Base-by-base conservation (phyloP, 1,284 basidiomycete genomes). In the Cutaneotrichosporon dermatis region DNA sequence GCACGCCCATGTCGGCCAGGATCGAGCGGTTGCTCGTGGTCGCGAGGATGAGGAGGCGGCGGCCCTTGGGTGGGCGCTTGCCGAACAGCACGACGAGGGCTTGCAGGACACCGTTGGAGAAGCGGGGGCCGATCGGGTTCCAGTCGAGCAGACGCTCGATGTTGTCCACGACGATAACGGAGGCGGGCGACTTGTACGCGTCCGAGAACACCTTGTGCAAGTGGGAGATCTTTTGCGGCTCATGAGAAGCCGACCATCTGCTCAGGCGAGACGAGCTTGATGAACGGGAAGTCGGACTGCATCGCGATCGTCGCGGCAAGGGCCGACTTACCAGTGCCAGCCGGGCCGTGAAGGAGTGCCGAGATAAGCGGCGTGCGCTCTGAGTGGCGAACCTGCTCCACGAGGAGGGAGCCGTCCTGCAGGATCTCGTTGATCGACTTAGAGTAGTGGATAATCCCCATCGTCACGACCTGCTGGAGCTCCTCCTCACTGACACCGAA, bases 401-500 rank as follows among this genome's bases (percentile, higher is more conserved):
- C 92, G 58, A 97, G 88, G 6, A 99, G 83, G 69, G 87, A 83
- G n/a, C 95, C 95, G 57, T 94, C 90, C 65, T 87, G 87, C 48
- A 99, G 80, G 40, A 95, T 85, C 72, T 89, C 88, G 56, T 66
- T 67, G 57, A 82, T 86, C 67, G 69, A 89, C 89, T 77, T 93
- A 85, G 70, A 97, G 76, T 87, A 97, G 74, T 94, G 91, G 66
- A 98, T 94, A 76, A 99, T 98, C 9, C 96, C 96, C 75, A 98
- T 98, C 77, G 93, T 89, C 41, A 98, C 89, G 55, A 97, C 93
- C 69, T 90, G 87, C 68, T 88, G 85, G 34, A 99, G 82, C 80
- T 99, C 96, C 77, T 97, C 95, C 79, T 99, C 96, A 2, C 93
- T 88, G 4, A 97, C 92, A 85, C 96, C 96, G 75, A 95, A 99